Percentiles rank a stretch among this genome's conserved stretches.
phyloP scores from a whole-genome alignment of 2,329 filamentous ascomycete species.

The Helotiales sp. region DNA sequence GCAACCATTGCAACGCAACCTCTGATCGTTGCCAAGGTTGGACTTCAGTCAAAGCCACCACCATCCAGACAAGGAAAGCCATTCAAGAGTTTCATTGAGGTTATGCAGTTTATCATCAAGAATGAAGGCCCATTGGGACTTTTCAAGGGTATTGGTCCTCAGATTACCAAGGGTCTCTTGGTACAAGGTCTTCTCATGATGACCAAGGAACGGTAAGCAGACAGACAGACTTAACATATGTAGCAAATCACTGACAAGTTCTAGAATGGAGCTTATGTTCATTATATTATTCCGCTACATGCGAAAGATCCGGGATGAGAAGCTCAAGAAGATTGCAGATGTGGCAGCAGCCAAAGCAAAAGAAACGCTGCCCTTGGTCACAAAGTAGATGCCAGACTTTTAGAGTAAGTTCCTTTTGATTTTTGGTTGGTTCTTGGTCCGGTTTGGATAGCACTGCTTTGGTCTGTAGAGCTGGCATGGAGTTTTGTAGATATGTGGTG shows the following conservation, averaged over 20 bases:
- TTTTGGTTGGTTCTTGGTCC: background rate
- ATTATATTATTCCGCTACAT: slow-evolving; percentile 85
- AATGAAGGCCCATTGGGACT: slow-evolving; percentile 83
- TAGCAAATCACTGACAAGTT: slow-evolving; percentile 16
- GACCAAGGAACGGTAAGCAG: slow-evolving; percentile 86
- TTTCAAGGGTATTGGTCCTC: slow-evolving; percentile 96
- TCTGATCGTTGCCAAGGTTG: slow-evolving; percentile 96
- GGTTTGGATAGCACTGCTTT: slow-evolving; percentile 3
- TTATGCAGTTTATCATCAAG: slow-evolving; percentile 91
- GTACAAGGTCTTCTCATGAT: slow-evolving; percentile 99
- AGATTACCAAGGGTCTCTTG: slow-evolving; percentile 88
- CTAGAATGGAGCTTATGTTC: slow-evolving; percentile 85
- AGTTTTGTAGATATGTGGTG: slow-evolving; percentile 19
- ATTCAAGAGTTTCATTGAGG: slow-evolving; percentile 91
- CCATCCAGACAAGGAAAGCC: slow-evolving; percentile 83
- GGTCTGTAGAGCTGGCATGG: slow-evolving; percentile 14
- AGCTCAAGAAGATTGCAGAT: slow-evolving; percentile 70
- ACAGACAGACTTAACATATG: background rate
- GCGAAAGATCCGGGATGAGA: slow-evolving; percentile 69
- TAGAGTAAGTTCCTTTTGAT: slow-evolving; percentile 11
- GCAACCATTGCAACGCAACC: slow-evolving; percentile 94
- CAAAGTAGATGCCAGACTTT: slow-evolving; percentile 37
- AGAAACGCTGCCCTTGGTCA: slow-evolving; percentile 36
- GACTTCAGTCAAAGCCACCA: slow-evolving; percentile 90
- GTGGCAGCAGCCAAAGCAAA: slow-evolving; percentile 66